A percentile compares a stretch with the other conserved stretches of the same genome.
phyloP scores from a whole-genome alignment of 352 stramenopile species.

The Pythium monospermum region DNA sequence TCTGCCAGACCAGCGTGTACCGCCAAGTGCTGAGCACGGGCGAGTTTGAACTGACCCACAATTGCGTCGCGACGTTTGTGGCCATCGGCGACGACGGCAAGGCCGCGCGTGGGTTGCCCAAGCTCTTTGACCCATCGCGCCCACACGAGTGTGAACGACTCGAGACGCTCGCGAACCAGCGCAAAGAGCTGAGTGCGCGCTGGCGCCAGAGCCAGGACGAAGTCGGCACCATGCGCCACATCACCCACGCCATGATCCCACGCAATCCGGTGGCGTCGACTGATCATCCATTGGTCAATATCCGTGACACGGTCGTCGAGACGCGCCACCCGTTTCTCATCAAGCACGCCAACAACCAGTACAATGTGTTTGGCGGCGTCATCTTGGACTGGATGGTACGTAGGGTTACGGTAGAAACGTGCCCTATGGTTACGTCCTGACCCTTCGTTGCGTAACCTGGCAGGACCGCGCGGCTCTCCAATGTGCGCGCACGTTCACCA shows the following conservation, averaged over 20 bases:
- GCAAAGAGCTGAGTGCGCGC: conserved; percentile 17
- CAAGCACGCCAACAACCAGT: conserved; percentile 30
- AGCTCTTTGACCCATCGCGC: conserved; percentile 17
- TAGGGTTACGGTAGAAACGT: not conserved
- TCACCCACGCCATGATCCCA: conserved; percentile 19
- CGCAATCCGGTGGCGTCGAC: conserved; percentile 17
- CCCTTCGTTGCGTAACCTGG: too few species aligned
- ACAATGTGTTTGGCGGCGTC: conserved; percentile 27
- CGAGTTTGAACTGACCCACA: conserved; percentile 30
- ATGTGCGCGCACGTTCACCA: conserved; percentile 66
- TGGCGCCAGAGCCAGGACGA: conserved; percentile 29
- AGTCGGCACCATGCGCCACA: conserved; percentile 19
- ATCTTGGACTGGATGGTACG: conserved; percentile 55
- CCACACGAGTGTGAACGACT: conserved; percentile 13
- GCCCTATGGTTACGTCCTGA: not conserved
- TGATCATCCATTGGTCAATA: conserved; percentile 16
- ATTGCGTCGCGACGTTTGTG: conserved; percentile 32
- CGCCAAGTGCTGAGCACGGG: conserved; percentile 21
- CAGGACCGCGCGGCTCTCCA: conserved; percentile 62
- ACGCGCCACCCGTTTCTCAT: conserved; percentile 37
- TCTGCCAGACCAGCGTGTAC: conserved; percentile 27
- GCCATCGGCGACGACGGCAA: conserved; percentile 26
- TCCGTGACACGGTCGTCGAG: conserved; percentile 52
- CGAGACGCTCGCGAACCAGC: conserved; percentile 20
- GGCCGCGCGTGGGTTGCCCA: conserved; percentile 23